Conservation (phyloP, 306 rosid genomes). For the Calophaca sinica region DNA sequence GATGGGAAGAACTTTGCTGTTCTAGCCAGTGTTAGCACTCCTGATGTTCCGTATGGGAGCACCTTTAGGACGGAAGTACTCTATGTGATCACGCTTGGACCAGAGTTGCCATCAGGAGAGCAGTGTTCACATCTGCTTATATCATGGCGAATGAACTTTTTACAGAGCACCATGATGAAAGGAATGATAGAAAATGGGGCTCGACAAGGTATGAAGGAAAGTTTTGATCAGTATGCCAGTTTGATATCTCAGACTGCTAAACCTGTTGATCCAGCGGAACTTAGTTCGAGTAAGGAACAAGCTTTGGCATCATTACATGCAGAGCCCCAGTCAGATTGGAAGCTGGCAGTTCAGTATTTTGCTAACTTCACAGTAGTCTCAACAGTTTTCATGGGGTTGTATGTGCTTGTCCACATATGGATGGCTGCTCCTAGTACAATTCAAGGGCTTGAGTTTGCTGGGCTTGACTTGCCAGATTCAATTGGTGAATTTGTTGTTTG, state of each 20-base stretch:
- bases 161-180: slow-evolving; percentile 95
- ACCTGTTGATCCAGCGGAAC: slow-evolving; percentile 72
- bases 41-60: slow-evolving; percentile 85
- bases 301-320: slow-evolving; percentile 88
- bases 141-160: slow-evolving; percentile 92
- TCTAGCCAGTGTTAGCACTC: slow-evolving; percentile 71
- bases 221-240: slow-evolving; percentile 76
- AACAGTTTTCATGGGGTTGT: slow-evolving; percentile 74
- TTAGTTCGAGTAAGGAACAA: slow-evolving; percentile 81
- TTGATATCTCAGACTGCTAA: slow-evolving; percentile 74
- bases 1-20: slow-evolving; percentile 87
- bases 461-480: slow-evolving; percentile 97
- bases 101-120: slow-evolving; percentile 84
- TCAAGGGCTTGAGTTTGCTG: slow-evolving; percentile 93
- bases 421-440: slow-evolving; percentile 71
- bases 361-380: slow-evolving; percentile 76
- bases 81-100: slow-evolving; percentile 81
- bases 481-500: slow-evolving; percentile 85
- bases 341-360: slow-evolving; percentile 89
- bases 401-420: slow-evolving; percentile 84
- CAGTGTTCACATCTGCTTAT: slow-evolving; percentile 76
- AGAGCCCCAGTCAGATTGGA: slow-evolving; percentile 83
- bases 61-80: slow-evolving; percentile 81
- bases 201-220: slow-evolving; percentile 86
- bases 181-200: slow-evolving; percentile 97